Evolutionary conservation across 2,329 filamentous ascomycete species (phyloP).

Genomic region (Cladosporium cucumerinum): DNA sequence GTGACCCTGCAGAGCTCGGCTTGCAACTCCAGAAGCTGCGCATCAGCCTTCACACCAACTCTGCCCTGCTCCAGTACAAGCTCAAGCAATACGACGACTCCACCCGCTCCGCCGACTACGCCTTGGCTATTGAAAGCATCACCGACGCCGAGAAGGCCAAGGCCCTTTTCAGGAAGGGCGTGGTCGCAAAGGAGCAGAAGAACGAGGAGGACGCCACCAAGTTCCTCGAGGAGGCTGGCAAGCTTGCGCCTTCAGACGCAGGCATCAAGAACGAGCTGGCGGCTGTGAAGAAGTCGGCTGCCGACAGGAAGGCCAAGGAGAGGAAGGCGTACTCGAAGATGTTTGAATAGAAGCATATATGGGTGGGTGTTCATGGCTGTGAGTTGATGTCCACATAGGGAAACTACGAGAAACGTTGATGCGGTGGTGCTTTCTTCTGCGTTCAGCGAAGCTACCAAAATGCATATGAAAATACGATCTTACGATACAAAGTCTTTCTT

Average conservation of each 20-base stretch:
- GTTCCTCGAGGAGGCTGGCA: conserved; percentile 44
- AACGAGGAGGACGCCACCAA: conserved; percentile 72
- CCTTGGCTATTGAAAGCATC: conserved; percentile 63
- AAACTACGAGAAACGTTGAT: not conserved
- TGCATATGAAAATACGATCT: conserved; percentile 7
- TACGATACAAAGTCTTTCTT: not conserved
- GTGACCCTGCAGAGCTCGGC: conserved; percentile 66
- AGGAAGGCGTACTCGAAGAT: conserved; percentile 92
- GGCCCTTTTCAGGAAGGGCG: conserved; percentile 77
- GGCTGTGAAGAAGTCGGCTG: conserved; percentile 71
- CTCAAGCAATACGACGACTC: conserved; percentile 68
- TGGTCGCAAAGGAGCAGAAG: conserved; percentile 72
- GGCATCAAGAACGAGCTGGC: conserved; percentile 72
- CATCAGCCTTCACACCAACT: conserved; percentile 84
- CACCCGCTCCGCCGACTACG: conserved; percentile 66
- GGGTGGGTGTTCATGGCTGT: no score
- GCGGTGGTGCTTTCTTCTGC: conserved; percentile 2
- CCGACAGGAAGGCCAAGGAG: conserved; percentile 76
- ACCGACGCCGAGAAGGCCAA: conserved; percentile 81
- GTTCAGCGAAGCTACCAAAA: conserved; percentile 5
- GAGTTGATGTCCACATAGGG: not conserved
- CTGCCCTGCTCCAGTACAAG: conserved; percentile 81
- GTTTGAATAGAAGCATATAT: conserved; percentile 53
- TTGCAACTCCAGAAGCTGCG: conserved; percentile 68
- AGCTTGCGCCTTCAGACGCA: conserved; percentile 62